Evolutionary conservation across 2,329 filamentous ascomycete species (phyloP), one percentile per base, ranked within the genome.

Genomic region (Elsinoe perseae): DNA sequence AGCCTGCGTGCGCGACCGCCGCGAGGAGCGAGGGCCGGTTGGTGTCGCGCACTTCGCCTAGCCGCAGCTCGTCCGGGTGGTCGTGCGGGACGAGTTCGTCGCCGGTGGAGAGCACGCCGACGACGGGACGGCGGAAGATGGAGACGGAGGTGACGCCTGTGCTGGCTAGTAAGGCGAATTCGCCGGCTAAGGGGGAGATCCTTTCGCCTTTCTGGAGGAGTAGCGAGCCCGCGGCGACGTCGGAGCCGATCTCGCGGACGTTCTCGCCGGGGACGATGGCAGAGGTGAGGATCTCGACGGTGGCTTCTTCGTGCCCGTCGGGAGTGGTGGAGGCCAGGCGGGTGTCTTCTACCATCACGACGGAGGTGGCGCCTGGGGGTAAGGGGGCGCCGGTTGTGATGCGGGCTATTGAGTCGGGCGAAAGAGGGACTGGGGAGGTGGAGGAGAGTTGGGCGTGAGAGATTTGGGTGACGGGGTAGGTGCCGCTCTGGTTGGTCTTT

Each of bases 331-430:
- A 84, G 59, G 80, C 82, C 3, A 98, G 75, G 0, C 84, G 73
- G 0, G 93, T 98, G 66, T 96, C 93, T 72, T 98, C 93, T 0
- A 98, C 93, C 89, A 95, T 97, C 46, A 96, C 85, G 4, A 98
- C 91, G 0, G 92, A 86, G 23, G 89, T 95, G 1, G 93, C 89
- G 0, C 91, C 89, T 0, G 84, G 84, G 1, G 93, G 93, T 0
- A 98, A 74, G 9, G 93, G 92, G 4, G 93, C 93, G 0, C 93
- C 93, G 0, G 93, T 98, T 0, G 93, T 98, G 63, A 98, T 95
- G 46, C 93, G 80, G 0, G 92, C 86, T 54, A 97, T 85, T 61
- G 90, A 80, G 0, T 91, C 90, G 30, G 81, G 76, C 55, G 84
- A 77, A 2, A 96, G 73, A 1, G 81, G 71, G 30, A 81, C 75